Evolutionary conservation across 2,329 filamentous ascomycete genomes (phyloP).

Genomic region (Ceratocystis harringtonii): DNA sequence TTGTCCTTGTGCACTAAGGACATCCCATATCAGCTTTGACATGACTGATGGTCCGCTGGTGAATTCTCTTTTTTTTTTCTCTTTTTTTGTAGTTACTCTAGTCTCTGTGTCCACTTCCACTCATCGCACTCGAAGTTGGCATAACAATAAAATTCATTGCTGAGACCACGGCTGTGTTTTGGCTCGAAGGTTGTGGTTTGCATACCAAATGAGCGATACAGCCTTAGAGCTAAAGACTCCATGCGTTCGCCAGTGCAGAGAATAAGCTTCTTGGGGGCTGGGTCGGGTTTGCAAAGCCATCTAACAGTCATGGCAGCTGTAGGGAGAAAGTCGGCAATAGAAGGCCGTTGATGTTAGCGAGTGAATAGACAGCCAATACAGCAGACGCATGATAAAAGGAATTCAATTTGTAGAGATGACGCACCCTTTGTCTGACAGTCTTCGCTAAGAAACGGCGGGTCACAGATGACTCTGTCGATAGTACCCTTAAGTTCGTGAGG

Average conservation of each 20-base stretch:
- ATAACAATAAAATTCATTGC: constrained; percentile 70
- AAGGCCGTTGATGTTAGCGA: not conserved
- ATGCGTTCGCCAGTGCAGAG: constrained; percentile 68
- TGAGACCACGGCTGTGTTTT: constrained; percentile 54
- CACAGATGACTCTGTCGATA: constrained; percentile 56
- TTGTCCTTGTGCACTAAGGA: not conserved
- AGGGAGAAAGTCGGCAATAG: not conserved
- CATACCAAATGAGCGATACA: constrained; percentile 52
- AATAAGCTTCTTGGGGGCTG: constrained; percentile 34
- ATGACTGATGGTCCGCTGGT: not conserved
- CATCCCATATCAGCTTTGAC: too few species aligned
- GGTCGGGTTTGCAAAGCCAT: constrained; percentile 45
- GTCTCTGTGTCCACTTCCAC: constrained; percentile 31
- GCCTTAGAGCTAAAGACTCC: constrained; percentile 44
- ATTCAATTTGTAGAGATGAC: constrained; percentile 16
- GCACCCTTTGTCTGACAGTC: constrained; percentile 67
- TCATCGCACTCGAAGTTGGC: constrained; percentile 55
- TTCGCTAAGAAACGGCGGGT: constrained; percentile 65
- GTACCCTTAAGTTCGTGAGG: constrained; percentile 47
- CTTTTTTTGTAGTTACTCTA: constrained; percentile 4
- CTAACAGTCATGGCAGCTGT: constrained; percentile 56
- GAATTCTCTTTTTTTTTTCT: constrained; percentile 11
- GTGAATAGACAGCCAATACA: not conserved
- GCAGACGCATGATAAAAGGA: not conserved
- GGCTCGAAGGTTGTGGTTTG: constrained; percentile 53